Evolutionary conservation across 768 basidiomycete genomes (phyloP), one percentile per base, ranked within the genome.

Genomic region (Auricularia sp.): DNA sequence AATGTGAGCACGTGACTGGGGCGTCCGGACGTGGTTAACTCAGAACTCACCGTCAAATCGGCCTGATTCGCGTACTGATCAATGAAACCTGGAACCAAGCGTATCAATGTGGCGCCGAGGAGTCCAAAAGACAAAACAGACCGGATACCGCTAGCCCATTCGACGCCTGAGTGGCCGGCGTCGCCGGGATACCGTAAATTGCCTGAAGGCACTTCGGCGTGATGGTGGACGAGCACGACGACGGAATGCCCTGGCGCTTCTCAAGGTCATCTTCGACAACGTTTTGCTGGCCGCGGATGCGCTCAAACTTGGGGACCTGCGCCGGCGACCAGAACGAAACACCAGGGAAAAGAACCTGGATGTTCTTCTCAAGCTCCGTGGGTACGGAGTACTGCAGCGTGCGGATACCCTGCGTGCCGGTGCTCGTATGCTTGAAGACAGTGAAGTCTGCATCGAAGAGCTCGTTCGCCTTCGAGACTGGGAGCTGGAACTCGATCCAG

Each of bases 131-230:
- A 13, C 29, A 29, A 6, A 18, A 21, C 47, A 5, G 5, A 51
- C 47, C 47, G 58, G 75, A 71, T 2, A 77, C 74, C 14, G 68
- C 75, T 5, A 77, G 69, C 3, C 54, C 66, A 65, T 72, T 76
- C 16, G 68, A 68, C 3, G 69, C 42, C 59, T 75, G 69, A 1
- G 75, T 74, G 2, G 75, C 74, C 14, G 65, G 64, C 4, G 74
- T 73, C 18, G 73, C 68, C 0, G 77, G 76, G 47, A 79, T 74
- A 16, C 74, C 73, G 67, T 77, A 78, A 6, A 77, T 62, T 14
- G 72, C 74, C 62, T 76, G 74, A 3, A 77, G 67, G 65, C 80
- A 81, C 2, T 67, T 67, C 2, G 79, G 80, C 2, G 77, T 78
- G 56, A 75, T 65, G 13, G 58, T 58, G 8, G 47, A 63, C 8